Percentiles rank a stretch among this genome's conserved stretches.
Evolutionary conservation across 495 filamentous ascomycete species (phyloP).

Genomic region (Hypoxylon perforatum): DNA sequence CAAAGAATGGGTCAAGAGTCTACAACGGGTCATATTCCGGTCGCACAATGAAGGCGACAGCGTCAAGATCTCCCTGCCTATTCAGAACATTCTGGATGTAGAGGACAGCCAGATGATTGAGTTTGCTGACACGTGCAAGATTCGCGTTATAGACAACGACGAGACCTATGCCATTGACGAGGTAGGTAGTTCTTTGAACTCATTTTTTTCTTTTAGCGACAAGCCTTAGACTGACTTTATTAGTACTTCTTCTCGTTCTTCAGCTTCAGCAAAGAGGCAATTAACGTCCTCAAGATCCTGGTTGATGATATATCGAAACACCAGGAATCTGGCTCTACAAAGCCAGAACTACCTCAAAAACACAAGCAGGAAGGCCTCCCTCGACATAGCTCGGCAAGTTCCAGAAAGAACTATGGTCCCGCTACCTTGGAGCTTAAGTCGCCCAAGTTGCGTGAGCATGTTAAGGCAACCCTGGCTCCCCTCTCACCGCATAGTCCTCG

Average conservation of each 20-base stretch:
- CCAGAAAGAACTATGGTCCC: constrained; percentile 31
- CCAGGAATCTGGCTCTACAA: constrained; percentile 40
- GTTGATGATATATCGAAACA: constrained; percentile 73
- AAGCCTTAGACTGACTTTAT: constrained; percentile 34
- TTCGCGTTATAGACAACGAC: constrained; percentile 89
- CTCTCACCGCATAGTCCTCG: constrained; percentile 61
- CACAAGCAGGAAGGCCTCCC: constrained; percentile 5
- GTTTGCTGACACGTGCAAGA: constrained; percentile 93
- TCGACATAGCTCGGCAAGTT: constrained; percentile 30
- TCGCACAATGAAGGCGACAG: constrained; percentile 97
- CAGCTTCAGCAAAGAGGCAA: constrained; percentile 84
- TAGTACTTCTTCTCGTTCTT: constrained; percentile 98
- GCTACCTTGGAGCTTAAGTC: constrained; percentile 51
- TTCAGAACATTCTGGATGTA: constrained; percentile 88
- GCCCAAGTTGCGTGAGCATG: constrained; percentile 67
- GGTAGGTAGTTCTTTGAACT: constrained; percentile 57
- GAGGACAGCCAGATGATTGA: constrained; percentile 93
- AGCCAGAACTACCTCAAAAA: constrained; percentile 26
- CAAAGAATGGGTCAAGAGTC: constrained; percentile 95
- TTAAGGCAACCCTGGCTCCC: constrained; percentile 72
- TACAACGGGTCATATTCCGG: constrained; percentile 95
- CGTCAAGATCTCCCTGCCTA: constrained; percentile 93
- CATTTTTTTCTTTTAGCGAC: background rate
- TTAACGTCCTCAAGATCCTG: constrained; percentile 79
- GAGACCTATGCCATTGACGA: constrained; percentile 97